phyloP scores from a whole-genome alignment of 2,329 filamentous ascomycete genomes.

The Ceratocystis alfenasii region DNA sequence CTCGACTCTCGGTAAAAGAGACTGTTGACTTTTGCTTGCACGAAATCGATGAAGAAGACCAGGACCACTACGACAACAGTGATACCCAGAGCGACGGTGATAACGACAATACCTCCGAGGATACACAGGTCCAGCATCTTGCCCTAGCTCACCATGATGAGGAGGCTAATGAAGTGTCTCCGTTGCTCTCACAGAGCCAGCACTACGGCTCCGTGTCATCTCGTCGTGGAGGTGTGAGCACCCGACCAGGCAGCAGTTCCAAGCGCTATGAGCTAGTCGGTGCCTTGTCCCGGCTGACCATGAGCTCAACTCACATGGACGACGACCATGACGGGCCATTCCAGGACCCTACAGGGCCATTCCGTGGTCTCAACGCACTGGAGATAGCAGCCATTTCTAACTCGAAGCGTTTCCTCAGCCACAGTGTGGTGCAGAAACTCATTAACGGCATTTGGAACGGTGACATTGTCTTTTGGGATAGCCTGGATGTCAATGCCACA shows the following conservation, averaged over 20 bases:
- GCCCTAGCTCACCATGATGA: constrained; percentile 28
- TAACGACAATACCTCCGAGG: constrained; percentile 23
- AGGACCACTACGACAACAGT: neutral
- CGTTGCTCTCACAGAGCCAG: constrained; percentile 34
- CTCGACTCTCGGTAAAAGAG: constrained; percentile 57
- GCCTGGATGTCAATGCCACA: constrained; percentile 55
- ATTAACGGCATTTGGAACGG: constrained; percentile 77
- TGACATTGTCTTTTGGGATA: constrained; percentile 78
- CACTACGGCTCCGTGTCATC: constrained; percentile 23
- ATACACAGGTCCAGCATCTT: constrained; percentile 7
- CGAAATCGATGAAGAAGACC: constrained; percentile 45
- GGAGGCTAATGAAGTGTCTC: constrained; percentile 38
- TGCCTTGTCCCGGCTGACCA: constrained; percentile 45
- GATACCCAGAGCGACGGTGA: constrained; percentile 9
- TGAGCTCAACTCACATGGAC: constrained; percentile 33
- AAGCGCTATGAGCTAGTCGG: constrained; percentile 41
- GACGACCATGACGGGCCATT: constrained; percentile 34
- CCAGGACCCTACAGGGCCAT: constrained; percentile 56
- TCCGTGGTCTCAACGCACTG: constrained; percentile 70
- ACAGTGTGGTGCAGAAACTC: constrained; percentile 69
- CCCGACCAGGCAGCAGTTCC: constrained; percentile 30
- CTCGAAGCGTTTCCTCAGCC: constrained; percentile 74
- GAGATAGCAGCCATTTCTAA: constrained; percentile 74
- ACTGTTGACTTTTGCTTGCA: constrained; percentile 63
- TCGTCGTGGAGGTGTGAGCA: constrained; percentile 24